Evolutionary conservation across 805 yeast genomes (phyloP), one percentile per base, ranked within the genome.

Genomic region (Schizosaccharomyces cryophilus): DNA sequence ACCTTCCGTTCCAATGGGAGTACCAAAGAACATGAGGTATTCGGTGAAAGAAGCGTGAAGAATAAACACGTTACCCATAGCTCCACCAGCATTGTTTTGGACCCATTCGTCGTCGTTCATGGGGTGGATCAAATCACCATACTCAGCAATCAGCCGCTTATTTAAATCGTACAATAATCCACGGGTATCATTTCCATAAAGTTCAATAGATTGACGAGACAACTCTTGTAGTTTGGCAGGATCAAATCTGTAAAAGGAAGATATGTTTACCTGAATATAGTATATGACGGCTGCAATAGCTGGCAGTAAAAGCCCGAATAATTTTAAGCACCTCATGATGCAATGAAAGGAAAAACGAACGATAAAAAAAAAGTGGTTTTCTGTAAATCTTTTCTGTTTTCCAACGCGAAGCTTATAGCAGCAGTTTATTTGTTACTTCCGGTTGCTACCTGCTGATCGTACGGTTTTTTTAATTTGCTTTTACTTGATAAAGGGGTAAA

Each of bases 1-100:
- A 56, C 98, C 98, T 72, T 87, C 96, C 17, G 95, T 88, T 54
- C 97, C 98, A 5, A 84, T 78, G 1, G 96, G 87, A 58, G 94
- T 79, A 60, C 98, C 98, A 65, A 93, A 93, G 70, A 93, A 79
- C 69, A 93, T 93, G 70, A 93, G 73, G 70, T 93, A 93, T 73
- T 93, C 98, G 5, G 93, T 77, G 67, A 93, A 76, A 7, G 97
- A 93, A 11, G 97, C 96, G 71, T 93, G 98, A 65, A 90, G 76
- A 64, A 93, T 87, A 67, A 87, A 79, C 97, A 93, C 90, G 61
- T 88, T 81, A 45, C 77, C 66, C 98, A 93, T 93, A 61, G 98
- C 97, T 66, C 95, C 95, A 61, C 98, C 98, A 3, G 98, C 98
- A 67, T 87, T 87, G 78, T 93, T 93, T 79, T 82, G 90, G 60